A percentile compares a stretch with the other conserved stretches of the same genome.
These are phyloP conservation scores for Phalaenopsis equestris DNA, from an alignment of 106 monocot species.

Conservation along the genomic window DNA sequence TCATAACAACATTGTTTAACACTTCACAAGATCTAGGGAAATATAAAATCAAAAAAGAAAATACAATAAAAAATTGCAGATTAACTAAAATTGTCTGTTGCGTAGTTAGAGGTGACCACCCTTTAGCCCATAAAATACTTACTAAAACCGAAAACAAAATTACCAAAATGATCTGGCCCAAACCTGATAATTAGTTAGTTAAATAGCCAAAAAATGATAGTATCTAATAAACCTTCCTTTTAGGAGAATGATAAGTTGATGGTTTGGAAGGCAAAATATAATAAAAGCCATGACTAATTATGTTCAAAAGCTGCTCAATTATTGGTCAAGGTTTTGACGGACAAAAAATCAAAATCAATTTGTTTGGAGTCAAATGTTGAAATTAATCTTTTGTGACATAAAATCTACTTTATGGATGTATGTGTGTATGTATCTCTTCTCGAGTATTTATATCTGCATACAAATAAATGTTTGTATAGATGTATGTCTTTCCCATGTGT, in stretches of 20 bases:
- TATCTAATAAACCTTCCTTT: neutral
- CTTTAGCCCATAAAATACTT: neutral
- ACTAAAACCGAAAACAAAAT: neutral
- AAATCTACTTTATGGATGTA: neutral
- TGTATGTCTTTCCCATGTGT: neutral
- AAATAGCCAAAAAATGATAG: no score
- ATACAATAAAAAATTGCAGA: neutral
- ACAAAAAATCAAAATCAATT: neutral
- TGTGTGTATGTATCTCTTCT: neutral
- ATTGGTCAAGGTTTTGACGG: neutral
- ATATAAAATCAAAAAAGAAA: neutral
- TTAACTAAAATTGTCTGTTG: neutral
- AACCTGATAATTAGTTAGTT: neutral
- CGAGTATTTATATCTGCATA: neutral
- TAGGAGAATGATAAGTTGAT: neutral
- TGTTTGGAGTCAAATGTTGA: neutral
- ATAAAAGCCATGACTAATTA: neutral
- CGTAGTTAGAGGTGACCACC: neutral
- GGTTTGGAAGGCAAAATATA: neutral
- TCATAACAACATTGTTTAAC: neutral
- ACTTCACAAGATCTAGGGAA: no score
- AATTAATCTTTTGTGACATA: neutral
- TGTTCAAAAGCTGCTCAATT: neutral
- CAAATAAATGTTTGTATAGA: neutral
- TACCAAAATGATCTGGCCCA: neutral